Evolutionary conservation across 441 rosid genomes (phyloP), one percentile per base, ranked within the genome.

Genomic region (Erodium texanum): DNA sequence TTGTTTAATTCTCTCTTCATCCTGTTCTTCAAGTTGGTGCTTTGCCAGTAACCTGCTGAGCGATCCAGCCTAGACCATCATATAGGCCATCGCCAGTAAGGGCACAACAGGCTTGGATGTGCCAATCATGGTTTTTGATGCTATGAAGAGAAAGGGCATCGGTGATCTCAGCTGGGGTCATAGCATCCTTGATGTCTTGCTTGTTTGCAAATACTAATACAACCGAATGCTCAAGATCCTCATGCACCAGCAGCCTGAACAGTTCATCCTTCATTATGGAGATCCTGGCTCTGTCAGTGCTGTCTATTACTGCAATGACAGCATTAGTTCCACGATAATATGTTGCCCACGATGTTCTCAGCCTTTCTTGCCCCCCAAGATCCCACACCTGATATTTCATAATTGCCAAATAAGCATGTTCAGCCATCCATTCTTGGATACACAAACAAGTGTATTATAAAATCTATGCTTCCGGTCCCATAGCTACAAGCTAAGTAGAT

Each of bases 61-160:
- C 59, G 5, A 52, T 18, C 59, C 59, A 52, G 59, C 59, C 59
- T 14, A 52, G 59, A 18, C 59, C 59, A 52, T 52, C 59, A 52
- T 52, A 52, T 52, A 52, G 59, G 22, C 59, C 59, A 18, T 52
- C 59, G 18, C 97, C 97, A 7, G 96, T 94, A 20, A 91, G 86
- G 3, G 94, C 97, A 77, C 90, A 87, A 62, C 98, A 92, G 56
- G 98, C 87, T 84, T 94, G 99, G 66, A 94, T 94, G 78, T 94
- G 99, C 98, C 98, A 92, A 71, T 94, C 98, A 66, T 94, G 98
- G 73, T 83, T 92, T 85, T 92, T 94, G 73, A 92, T 94, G 80
- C 91, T 84, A 63, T 94, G 99, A 69, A 94, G 98, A 29, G 96
- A 88, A 15, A 89, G 92, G 23, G 91, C 91, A 68, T 92, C 99